Evolutionary conservation across 345 rosid genomes (phyloP), one percentile per base, ranked within the genome.

Genomic region (Eucalyptus lansdowneana): DNA sequence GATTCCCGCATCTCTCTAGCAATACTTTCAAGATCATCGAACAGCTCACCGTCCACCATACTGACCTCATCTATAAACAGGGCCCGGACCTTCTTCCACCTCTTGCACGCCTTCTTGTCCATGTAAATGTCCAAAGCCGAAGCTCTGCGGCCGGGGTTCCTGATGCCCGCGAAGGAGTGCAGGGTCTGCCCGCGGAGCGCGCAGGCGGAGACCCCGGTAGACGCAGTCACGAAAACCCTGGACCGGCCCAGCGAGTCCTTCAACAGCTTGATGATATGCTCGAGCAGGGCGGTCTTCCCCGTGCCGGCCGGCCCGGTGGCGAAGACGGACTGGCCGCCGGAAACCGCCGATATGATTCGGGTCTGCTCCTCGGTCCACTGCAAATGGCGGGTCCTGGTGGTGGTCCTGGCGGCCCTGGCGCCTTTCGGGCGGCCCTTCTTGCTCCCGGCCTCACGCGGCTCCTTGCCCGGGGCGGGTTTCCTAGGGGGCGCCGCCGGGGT

Each of bases 141-240:
- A 37, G 85, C 50, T 12, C 87, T 65, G 44, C 37, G 69, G 85
- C 86, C 88, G 15, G 50, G 34, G 24, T 25, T 42, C 87, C 89
- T 90, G 67, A 92, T 60, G 37, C 92, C 93, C 3, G 93, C 91
- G 87, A 93, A 93, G 2, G 94, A 93, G 50, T 93, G 92, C 62
- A 93, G 67, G 2, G 94, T 91, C 34, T 90, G 91, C 60, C 94
- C 94, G 17, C 67, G 31, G 34, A 93, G 86, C 21, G 91, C 90
- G n/a, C 93, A 93, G 7, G 94, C 91, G 17, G 94, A 92, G 50
- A 88, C 86, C 24, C 94, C 94, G 31, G 94, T 93, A 16, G 94
- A 89, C 31, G 94, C 94, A 2, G 94, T 93, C 50, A 91, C 92
- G 88, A 87, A 92, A 86, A 93, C 92, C 44, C 53, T 42, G 12